Percentiles rank a stretch among this genome's conserved stretches.
Evolutionary conservation across 2,329 filamentous ascomycete genomes (phyloP).

Genomic region (Colletotrichum phormii): DNA sequence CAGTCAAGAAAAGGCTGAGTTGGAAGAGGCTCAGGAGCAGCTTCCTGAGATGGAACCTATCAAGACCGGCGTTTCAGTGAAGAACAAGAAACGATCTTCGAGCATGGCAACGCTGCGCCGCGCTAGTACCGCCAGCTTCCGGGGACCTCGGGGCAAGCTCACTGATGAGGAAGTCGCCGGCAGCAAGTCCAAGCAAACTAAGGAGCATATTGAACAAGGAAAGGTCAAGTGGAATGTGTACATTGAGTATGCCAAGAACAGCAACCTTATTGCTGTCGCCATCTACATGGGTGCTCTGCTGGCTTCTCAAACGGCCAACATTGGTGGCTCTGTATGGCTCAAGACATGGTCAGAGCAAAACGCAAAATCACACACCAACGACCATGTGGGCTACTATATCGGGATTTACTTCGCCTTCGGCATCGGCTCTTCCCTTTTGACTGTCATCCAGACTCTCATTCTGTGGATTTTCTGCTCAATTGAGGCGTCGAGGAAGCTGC

Average conservation of each 20-base stretch:
- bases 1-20: conserved; percentile 70
- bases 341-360: conserved; percentile 93
- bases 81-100: conserved; percentile 68
- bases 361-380: conserved; percentile 73
- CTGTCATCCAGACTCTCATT: conserved; percentile 92
- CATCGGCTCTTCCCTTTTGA: conserved; percentile 84
- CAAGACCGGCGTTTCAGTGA: conserved; percentile 61
- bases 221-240: conserved; percentile 99
- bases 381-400: conserved; percentile 87
- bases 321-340: conserved; percentile 91
- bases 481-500: conserved; percentile 95
- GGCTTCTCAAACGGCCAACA: conserved; percentile 82
- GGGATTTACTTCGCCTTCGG: conserved; percentile 97
- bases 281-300: conserved; percentile 84
- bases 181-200: conserved; percentile 84
- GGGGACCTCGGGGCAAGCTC: conserved; percentile 84
- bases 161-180: conserved; percentile 83
- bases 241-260: conserved; percentile 92
- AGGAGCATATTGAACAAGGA: conserved; percentile 92
- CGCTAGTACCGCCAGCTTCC: conserved; percentile 92
- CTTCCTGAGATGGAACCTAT: conserved; percentile 83
- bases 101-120: conserved; percentile 87
- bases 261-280: conserved; percentile 85
- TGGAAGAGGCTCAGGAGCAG: conserved; percentile 83
- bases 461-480: conserved; percentile 99